Evolutionary conservation across 1,139 yeast genomes (phyloP), one percentile per base, ranked within the genome.

Genomic region (Taphrina confusa): DNA sequence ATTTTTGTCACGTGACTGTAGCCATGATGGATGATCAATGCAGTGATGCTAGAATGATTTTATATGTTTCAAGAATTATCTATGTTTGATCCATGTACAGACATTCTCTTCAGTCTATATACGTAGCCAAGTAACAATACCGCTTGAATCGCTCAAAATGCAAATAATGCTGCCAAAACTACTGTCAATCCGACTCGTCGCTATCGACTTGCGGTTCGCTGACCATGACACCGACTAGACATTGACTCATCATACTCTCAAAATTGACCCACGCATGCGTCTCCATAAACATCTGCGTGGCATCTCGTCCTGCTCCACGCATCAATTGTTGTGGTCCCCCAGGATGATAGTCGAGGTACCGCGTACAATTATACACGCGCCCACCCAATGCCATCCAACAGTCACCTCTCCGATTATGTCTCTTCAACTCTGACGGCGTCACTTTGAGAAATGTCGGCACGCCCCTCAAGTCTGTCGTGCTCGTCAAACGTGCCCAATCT

Each of bases 341-440:
- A 0, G 98, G 98, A 68, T 92, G 98, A 71, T 84, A 92, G 61
- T 82, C 77, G 33, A 92, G 72, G 71, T 92, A 92, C 8, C 87
- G 84, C 0, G 96, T 84, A 30, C 92, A 77, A 68, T 91, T 88
- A 74, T 87, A 92, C 1, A 92, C 95, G 67, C 82, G 85, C 0
- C 92, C 91, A 56, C 82, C 82, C 12, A 92, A 78, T 45, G 82
- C 82, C 4, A 94, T 86, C 98, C 98, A 92, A 63, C 88, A 87
- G 68, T 92, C 96, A 0, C 80, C 80, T 20, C 65, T 67, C 0
- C 76, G 71, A 30, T 76, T 78, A 71, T 92, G 97, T 56, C 72
- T 74, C 52, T 76, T 74, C 61, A 92, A 75, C 67, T 87, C 86
- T 1, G 79, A 82, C 54, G 75, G 76, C 1, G 84, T 74, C 0